Conservation (phyloP, 129 eudicot genomes). For the Deinandra increscens region DNA sequence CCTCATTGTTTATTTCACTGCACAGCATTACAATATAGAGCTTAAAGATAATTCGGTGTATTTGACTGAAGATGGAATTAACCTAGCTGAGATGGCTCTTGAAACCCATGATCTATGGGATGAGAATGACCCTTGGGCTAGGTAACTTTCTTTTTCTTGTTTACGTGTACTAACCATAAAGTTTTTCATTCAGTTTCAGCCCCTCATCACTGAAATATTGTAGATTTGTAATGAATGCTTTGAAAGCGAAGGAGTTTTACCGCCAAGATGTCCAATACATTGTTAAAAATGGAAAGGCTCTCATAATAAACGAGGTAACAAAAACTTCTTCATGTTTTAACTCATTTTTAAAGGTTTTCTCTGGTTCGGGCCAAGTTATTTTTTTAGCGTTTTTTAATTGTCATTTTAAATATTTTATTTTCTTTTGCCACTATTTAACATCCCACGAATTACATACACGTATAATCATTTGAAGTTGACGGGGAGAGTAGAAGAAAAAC, state of each 20-base stretch:
- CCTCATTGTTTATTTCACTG: slow-evolving; percentile 1
- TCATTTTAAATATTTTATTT: neutral
- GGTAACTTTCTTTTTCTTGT: slow-evolving; percentile 38
- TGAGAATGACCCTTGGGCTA: slow-evolving; percentile 99
- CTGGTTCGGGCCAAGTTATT: slow-evolving; percentile 6
- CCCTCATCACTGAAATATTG: slow-evolving; percentile 23
- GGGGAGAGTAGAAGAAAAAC: slow-evolving; percentile 95
- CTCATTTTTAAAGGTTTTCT: slow-evolving; percentile 10
- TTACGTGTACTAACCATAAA: slow-evolving; percentile 1
- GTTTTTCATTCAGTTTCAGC: slow-evolving; percentile 7
- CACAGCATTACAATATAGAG: slow-evolving; percentile 86
- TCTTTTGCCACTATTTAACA: neutral
- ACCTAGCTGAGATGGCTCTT: slow-evolving; percentile 87
- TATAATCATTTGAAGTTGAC: slow-evolving; percentile 62
- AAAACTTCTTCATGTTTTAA: neutral
- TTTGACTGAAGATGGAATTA: slow-evolving; percentile 87
- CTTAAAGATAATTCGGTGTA: slow-evolving; percentile 96
- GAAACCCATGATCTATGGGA: slow-evolving; percentile 97
- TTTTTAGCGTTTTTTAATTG: neutral
- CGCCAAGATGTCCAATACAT: slow-evolving; percentile 93
- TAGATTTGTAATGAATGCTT: slow-evolving; percentile 94
- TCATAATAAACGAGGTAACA: slow-evolving; percentile 84
- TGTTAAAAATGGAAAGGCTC: slow-evolving; percentile 85
- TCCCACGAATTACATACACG: neutral
- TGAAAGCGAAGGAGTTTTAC: slow-evolving; percentile 97